Percentiles rank a stretch among this genome's conserved stretches.
phyloP scores from a whole-genome alignment of 176 grass and related monocot species.

The Poa annua region DNA sequence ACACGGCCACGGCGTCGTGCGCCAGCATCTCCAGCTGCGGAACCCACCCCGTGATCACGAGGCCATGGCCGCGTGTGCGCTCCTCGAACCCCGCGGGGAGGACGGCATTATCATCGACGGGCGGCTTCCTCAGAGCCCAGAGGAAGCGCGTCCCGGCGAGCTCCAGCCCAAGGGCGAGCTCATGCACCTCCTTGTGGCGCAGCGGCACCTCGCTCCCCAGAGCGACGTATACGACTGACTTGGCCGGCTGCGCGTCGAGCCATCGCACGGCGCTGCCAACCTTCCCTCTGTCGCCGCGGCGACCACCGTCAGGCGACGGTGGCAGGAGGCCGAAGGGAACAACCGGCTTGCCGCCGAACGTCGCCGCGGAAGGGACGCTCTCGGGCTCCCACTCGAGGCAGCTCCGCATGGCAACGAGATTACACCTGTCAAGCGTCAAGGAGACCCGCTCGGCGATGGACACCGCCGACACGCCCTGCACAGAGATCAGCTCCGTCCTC shows the following conservation, averaged over 20 bases:
- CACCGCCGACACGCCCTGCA: neutral
- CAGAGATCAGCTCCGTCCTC: neutral
- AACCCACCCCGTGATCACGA: neutral
- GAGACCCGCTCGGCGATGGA: neutral
- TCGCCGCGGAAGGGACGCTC: neutral
- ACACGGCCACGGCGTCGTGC: conserved; percentile 53
- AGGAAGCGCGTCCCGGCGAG: conserved; percentile 30
- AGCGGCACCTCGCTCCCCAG: conserved; percentile 35
- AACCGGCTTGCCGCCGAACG: conserved; percentile 13
- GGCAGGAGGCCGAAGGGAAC: conserved; percentile 23
- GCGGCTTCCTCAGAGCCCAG: conserved; percentile 26
- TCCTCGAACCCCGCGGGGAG: conserved; percentile 8
- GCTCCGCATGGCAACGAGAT: conserved; percentile 17
- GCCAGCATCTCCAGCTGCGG: conserved; percentile 12
- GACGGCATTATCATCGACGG: neutral
- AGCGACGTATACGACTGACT: conserved; percentile 7
- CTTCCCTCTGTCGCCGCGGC: neutral
- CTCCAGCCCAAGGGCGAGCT: conserved; percentile 26
- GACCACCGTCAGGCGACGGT: conserved; percentile 2
- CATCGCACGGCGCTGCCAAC: neutral
- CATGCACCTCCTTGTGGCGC: neutral
- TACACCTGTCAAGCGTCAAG: conserved; percentile 5
- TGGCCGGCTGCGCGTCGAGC: conserved; percentile 10
- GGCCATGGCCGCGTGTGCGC: neutral
- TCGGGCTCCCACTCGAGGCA: conserved; percentile 31